Evolutionary conservation across 441 rosid species (phyloP).

Genomic region (Gossypium trilobum): DNA sequence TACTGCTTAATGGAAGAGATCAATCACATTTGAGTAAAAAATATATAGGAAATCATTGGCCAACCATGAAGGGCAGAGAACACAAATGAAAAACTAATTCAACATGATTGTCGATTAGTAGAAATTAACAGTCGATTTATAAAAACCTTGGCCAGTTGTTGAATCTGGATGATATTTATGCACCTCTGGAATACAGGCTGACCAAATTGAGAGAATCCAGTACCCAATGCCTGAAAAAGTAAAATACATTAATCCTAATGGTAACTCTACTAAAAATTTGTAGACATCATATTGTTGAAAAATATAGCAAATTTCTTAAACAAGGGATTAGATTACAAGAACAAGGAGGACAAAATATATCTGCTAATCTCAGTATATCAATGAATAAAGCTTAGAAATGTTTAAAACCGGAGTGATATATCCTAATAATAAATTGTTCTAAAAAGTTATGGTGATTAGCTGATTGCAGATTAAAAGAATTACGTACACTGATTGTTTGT

Average conservation of each 20-base stretch:
- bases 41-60: neutral
- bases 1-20: neutral
- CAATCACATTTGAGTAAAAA: neutral
- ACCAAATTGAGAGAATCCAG: slow-evolving; percentile 83
- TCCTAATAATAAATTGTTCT: neutral
- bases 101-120: neutral
- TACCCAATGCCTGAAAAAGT: slow-evolving; percentile 75
- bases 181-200: slow-evolving; percentile 94
- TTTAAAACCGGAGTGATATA: neutral
- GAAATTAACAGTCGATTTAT: slow-evolving; percentile 12
- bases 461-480: neutral
- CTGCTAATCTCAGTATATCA: neutral
- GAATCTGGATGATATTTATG: slow-evolving; percentile 69
- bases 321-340: neutral
- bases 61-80: neutral
- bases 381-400: neutral
- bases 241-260: slow-evolving; percentile 19
- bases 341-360: neutral
- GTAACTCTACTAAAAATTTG: neutral
- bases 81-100: neutral
- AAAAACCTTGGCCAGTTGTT: slow-evolving; percentile 73
- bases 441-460: neutral
- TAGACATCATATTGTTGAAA: neutral
- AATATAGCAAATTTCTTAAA: neutral
- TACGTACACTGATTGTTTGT: neutral